phyloP scores from a whole-genome alignment of 345 rosid species.

The Pistacia vera region DNA sequence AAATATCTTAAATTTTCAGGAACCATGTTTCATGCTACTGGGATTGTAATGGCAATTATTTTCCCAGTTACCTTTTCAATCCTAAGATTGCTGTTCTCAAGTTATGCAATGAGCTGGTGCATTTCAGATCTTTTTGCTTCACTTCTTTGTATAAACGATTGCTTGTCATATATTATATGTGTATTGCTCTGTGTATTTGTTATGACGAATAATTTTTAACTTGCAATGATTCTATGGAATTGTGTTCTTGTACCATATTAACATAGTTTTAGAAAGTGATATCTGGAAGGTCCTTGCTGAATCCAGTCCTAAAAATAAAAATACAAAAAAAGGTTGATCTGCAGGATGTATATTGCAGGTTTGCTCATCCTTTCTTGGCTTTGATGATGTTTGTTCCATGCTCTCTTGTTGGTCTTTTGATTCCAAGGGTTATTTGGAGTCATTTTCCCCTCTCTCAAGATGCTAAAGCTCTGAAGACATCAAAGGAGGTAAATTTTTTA shows the following conservation, averaged over 20 bases:
- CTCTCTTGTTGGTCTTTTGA: constrained; percentile 75
- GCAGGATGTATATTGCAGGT: constrained; percentile 62
- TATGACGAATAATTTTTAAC: neutral
- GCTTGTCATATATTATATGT: neutral
- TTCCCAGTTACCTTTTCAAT: constrained; percentile 71
- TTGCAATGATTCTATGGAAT: neutral
- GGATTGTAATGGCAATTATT: constrained; percentile 65
- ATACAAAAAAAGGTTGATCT: neutral
- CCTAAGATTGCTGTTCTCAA: constrained; percentile 67
- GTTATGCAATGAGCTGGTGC: constrained; percentile 87
- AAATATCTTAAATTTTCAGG: constrained; percentile 51
- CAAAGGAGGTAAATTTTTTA: constrained; percentile 62
- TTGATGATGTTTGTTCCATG: constrained; percentile 84
- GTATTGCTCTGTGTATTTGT: neutral
- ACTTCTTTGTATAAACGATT: constrained; percentile 6
- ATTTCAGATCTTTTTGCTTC: constrained; percentile 22
- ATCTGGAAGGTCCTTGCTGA: neutral
- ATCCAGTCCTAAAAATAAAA: neutral
- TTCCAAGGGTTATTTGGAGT: constrained; percentile 63
- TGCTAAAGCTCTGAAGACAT: constrained; percentile 51
- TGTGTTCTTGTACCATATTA: neutral
- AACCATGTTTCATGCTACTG: constrained; percentile 65
- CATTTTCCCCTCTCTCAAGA: constrained; percentile 60
- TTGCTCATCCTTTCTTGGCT: constrained; percentile 86
- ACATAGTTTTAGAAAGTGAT: constrained; percentile 1